Conservation (phyloP, 192 early-diverging fungal genomes). For the Coemansia sp. region DNA sequence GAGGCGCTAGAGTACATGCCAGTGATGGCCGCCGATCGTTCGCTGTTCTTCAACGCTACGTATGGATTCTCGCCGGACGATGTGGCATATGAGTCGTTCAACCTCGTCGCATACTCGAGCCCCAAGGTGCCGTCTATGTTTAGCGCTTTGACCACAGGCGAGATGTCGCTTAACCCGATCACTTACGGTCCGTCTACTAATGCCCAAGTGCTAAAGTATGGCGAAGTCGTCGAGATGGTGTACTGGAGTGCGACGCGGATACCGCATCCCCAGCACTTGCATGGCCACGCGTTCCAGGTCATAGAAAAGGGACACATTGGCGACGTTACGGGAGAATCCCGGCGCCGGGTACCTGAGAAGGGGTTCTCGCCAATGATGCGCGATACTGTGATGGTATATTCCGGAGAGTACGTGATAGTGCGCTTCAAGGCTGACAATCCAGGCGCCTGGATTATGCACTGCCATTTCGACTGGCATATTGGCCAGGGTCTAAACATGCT, state of each 20-base stretch:
- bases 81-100: slow-evolving; percentile 73
- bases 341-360: slow-evolving; percentile 41
- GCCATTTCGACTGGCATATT: slow-evolving; percentile 67
- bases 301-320: slow-evolving; percentile 57
- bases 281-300: slow-evolving; percentile 85
- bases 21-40: slow-evolving; percentile 50
- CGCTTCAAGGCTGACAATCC: slow-evolving; percentile 82
- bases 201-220: slow-evolving; percentile 63
- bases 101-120: slow-evolving; percentile 63
- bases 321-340: slow-evolving; percentile 37
- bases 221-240: slow-evolving; percentile 68
- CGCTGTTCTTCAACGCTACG: slow-evolving; percentile 60
- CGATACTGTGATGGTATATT: slow-evolving; percentile 70
- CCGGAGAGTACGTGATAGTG: slow-evolving; percentile 65
- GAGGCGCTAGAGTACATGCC: slow-evolving; percentile 58
- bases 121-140: slow-evolving; percentile 68
- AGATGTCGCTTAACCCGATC: slow-evolving; percentile 53
- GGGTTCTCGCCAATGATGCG: slow-evolving; percentile 23
- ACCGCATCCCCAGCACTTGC: slow-evolving; percentile 77
- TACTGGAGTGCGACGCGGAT: slow-evolving; percentile 69
- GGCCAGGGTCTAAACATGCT: slow-evolving; percentile 69
- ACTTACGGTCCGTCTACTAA: slow-evolving; percentile 70
- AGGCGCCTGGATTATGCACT: slow-evolving; percentile 85
- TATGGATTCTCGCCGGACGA: slow-evolving; percentile 65
- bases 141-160: slow-evolving; percentile 64